Base-by-base conservation (phyloP, 2,329 filamentous ascomycete species). In the Pseudopithomyces chartarum region DNA sequence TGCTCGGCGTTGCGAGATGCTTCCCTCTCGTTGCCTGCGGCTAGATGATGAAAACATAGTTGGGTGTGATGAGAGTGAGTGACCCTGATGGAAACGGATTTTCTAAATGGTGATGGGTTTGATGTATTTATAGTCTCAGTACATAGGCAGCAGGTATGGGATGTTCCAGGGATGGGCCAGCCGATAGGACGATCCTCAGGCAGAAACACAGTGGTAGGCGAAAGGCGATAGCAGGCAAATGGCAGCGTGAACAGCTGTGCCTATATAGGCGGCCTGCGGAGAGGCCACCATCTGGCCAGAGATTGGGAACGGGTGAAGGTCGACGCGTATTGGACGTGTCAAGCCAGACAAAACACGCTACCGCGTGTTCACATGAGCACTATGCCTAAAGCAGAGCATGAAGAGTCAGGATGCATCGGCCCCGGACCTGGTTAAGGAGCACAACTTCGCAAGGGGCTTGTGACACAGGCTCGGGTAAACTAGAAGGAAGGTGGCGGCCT, bases 1-100 rank as follows among this genome's bases (percentile, higher is more conserved):
- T 53, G 73, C 70, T 56, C 74, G 70, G 60, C 75, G 68, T 64
- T 76, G 75, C 23, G 74, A 76, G 61, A 77, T 71, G 66, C 71
- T 76, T 29, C 69, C 69, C 39, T 70, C 64, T 51, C 62, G 67
- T 50, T 70, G 62, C 56, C 67, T 66, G 64, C 70, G 65, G 59
- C 56, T 61, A 6, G 48, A 51, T 63, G 70, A 73, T 65, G 69
- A 69, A 55, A 76, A 75, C 73, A 76, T 76, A 61, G 59, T 73
- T 61, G 43, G 55, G 23, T 50, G 46, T 57, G 60, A 64, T 62
- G 56, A 36, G 48, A 53, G 40, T 48, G 22, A 29, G 39, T 2
- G 55, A 36, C 15, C 59, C 39, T 48, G 58, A 50, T 51, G 49
- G 46, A 58, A 48, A 42, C 17, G 53, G 47, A 42, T 62, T 54